phyloP scores from a whole-genome alignment of 768 basidiomycete genomes.

The Gloeophyllum trabeum region DNA sequence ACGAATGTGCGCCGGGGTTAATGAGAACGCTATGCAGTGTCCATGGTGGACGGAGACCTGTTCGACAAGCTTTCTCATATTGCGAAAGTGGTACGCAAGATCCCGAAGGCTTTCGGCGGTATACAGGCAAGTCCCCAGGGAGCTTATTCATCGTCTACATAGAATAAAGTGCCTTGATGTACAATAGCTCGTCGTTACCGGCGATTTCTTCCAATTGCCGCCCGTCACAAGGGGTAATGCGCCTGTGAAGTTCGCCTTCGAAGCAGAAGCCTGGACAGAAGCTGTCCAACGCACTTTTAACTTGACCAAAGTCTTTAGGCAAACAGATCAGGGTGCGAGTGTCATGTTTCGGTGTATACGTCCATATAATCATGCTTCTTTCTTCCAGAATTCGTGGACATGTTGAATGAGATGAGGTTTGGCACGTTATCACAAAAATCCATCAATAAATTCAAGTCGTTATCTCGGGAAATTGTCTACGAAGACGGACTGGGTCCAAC shows the following conservation, averaged over 20 bases:
- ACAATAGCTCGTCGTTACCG: slow-evolving; percentile 80
- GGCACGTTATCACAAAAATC: slow-evolving; percentile 58
- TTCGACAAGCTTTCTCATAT: slow-evolving; percentile 85
- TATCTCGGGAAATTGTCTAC: slow-evolving; percentile 65
- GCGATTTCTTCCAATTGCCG: slow-evolving; percentile 97
- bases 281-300: slow-evolving; percentile 79
- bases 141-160: not conserved
- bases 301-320: slow-evolving; percentile 90
- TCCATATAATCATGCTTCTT: slow-evolving; percentile 3
- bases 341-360: not conserved
- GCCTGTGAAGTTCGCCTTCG: slow-evolving; percentile 81
- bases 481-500: slow-evolving; percentile 81
- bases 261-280: slow-evolving; percentile 68
- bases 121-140: slow-evolving; percentile 55
- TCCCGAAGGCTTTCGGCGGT: slow-evolving; percentile 75
- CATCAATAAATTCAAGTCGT: slow-evolving; percentile 53
- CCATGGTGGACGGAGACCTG: slow-evolving; percentile 91
- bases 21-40: no score
- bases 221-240: slow-evolving; percentile 65
- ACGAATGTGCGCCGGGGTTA: slow-evolving; percentile 1
- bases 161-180: no score
- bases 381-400: slow-evolving; percentile 73
- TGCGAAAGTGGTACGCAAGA: slow-evolving; percentile 52
- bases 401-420: slow-evolving; percentile 98
- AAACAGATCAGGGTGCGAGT: slow-evolving; percentile 73